Conservation (phyloP, 768 basidiomycete species). For the Kwoniella dendrophila region DNA sequence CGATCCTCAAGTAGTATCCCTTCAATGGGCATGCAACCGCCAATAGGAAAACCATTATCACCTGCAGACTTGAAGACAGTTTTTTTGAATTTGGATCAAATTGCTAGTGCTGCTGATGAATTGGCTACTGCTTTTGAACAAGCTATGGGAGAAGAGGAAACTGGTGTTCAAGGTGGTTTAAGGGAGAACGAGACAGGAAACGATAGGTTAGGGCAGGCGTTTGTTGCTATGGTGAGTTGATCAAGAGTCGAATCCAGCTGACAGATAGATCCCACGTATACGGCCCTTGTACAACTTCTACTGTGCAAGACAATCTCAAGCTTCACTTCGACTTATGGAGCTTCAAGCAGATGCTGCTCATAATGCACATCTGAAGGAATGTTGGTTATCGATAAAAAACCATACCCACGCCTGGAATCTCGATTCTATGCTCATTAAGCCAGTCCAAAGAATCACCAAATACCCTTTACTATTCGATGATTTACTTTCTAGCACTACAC, state of each 20-base stretch:
- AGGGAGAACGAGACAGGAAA: constrained; percentile 39
- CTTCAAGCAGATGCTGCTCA: constrained; percentile 46
- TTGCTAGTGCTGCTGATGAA: constrained; percentile 52
- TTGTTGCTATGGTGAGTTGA: constrained; percentile 44
- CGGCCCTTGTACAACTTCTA: constrained; percentile 53
- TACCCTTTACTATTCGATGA: constrained; percentile 56
- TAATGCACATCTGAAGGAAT: constrained; percentile 48
- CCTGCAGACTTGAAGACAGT: constrained; percentile 49
- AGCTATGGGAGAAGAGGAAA: constrained; percentile 43
- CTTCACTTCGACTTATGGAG: constrained; percentile 50
- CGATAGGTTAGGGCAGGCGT: constrained; percentile 52
- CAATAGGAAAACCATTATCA: constrained; percentile 42
- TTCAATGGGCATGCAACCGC: constrained; percentile 18
- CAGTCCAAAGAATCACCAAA: constrained; percentile 56
- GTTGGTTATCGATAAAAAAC: constrained; percentile 53
- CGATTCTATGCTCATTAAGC: constrained; percentile 57
- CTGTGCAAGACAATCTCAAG: constrained; percentile 53
- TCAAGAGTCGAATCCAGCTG: background rate
- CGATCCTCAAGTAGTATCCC: constrained; percentile 5
- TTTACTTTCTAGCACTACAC: constrained; percentile 51
- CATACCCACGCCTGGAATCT: constrained; percentile 57
- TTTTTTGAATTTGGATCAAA: constrained; percentile 54
- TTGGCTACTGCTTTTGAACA: constrained; percentile 51
- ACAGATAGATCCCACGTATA: constrained; percentile 44
- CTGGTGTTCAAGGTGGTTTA: constrained; percentile 21